Conservation (phyloP, 495 filamentous ascomycete genomes). For the Cladorrhinum samala region DNA sequence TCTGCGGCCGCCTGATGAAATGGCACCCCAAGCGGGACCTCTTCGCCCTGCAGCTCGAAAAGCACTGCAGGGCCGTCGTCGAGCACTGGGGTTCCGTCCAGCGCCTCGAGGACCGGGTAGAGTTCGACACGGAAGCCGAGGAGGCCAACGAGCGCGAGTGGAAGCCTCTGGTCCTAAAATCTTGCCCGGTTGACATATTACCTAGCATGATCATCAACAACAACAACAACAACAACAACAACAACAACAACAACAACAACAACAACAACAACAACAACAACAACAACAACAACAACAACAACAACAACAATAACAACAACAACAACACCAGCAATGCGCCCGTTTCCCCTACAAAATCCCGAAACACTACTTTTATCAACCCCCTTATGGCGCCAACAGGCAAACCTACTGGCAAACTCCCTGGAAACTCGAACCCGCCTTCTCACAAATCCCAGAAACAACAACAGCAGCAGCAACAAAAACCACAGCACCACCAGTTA, state of each 20-base stretch:
- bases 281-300: not conserved
- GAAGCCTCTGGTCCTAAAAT: not conserved
- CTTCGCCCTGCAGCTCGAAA: too few species aligned
- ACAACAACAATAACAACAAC: not conserved
- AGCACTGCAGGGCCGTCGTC: not conserved
- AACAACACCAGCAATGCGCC: not conserved
- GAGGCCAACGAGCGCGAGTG: not conserved
- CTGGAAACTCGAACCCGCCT: too few species aligned
- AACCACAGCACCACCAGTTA: too few species aligned
- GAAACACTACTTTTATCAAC: too few species aligned
- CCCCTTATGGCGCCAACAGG: too few species aligned
- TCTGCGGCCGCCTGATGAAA: too few species aligned
- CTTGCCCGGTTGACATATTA: not conserved
- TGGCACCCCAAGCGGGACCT: too few species aligned
- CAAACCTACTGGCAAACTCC: too few species aligned
- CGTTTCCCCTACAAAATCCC: too few species aligned
- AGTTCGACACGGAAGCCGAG: not conserved
- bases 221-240: not conserved
- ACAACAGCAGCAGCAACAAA: too few species aligned
- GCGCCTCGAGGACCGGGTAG: conserved; percentile 3
- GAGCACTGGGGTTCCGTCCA: conserved; percentile 7
- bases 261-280: not conserved
- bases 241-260: not conserved
- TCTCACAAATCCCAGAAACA: too few species aligned
- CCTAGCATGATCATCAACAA: not conserved